A percentile compares a stretch with the other conserved stretches of the same genome.
Conservation (phyloP, 2,329 filamentous ascomycete genomes). For the Talaromyces sp. region DNA sequence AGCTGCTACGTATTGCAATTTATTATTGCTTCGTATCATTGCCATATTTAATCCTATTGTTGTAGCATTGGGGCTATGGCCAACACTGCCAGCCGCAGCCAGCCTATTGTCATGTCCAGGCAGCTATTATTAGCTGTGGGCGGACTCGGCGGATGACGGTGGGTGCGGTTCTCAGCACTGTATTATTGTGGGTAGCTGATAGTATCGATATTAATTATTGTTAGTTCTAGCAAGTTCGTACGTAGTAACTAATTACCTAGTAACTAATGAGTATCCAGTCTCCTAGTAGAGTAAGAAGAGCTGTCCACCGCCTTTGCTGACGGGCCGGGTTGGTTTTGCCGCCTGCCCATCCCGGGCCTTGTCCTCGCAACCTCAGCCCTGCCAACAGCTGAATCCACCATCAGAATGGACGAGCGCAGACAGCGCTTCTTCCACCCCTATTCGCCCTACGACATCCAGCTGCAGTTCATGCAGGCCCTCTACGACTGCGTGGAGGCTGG, state of each 20-base stretch:
- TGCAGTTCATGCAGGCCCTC: slow-evolving; percentile 78
- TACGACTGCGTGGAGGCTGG: slow-evolving; percentile 74
- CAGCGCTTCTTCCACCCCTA: slow-evolving; percentile 80
- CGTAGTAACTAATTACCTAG: background rate
- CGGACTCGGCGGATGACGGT: background rate
- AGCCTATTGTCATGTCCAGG: background rate
- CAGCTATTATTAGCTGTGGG: background rate
- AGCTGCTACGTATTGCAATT: no score
- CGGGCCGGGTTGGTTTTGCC: background rate
- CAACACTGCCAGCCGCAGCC: background rate
- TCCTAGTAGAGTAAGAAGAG: background rate
- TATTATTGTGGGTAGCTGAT: background rate
- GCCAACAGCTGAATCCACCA: background rate
- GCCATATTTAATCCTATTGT: background rate
- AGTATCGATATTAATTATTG: no score
- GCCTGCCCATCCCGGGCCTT: background rate
- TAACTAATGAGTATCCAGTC: background rate
- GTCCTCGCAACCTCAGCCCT: background rate
- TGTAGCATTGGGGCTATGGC: background rate
- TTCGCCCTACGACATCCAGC: slow-evolving; percentile 79
- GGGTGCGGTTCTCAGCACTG: no score
- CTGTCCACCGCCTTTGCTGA: background rate
- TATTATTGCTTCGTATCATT: no score
- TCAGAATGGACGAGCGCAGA: slow-evolving; percentile 24
- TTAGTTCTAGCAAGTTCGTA: no score